A percentile compares a stretch with the other conserved stretches of the same genome.
phyloP scores from a whole-genome alignment of 371 early-diverging fungal genomes.

The Mucor lusitanicus region DNA sequence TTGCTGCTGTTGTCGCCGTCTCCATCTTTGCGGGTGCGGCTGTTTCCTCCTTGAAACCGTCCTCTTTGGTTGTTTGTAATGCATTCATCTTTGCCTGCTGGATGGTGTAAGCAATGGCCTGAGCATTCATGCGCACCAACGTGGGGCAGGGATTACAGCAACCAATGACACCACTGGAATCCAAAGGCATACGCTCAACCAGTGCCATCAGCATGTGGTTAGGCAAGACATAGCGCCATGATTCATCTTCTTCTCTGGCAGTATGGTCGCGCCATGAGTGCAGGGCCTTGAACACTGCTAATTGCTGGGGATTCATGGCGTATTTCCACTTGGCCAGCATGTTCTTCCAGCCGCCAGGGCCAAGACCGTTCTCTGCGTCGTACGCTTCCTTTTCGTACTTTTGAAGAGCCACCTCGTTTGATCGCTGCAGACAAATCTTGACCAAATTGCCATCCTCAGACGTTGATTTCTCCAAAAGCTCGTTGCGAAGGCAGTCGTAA shows the following conservation, averaged over 20 bases:
- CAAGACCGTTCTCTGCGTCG: slow-evolving; percentile 73
- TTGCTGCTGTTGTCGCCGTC: slow-evolving; percentile 7
- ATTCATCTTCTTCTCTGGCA: slow-evolving; percentile 94
- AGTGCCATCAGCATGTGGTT: slow-evolving; percentile 84
- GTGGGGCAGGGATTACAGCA: slow-evolving; percentile 88
- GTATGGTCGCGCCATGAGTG: slow-evolving; percentile 92
- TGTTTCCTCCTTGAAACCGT: slow-evolving; percentile 15
- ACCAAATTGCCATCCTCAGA: slow-evolving; percentile 65
- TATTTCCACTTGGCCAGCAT: slow-evolving; percentile 67
- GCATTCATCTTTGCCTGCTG: slow-evolving; percentile 49
- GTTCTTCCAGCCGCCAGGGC: slow-evolving; percentile 77
- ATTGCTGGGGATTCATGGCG: slow-evolving; percentile 59
- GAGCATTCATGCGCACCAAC: slow-evolving; percentile 79
- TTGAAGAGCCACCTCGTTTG: slow-evolving; percentile 66
- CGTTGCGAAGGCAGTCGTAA: slow-evolving; percentile 89
- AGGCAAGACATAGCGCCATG: slow-evolving; percentile 86
- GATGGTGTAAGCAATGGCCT: slow-evolving; percentile 75
- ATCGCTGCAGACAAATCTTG: slow-evolving; percentile 67
- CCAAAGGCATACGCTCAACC: slow-evolving; percentile 79
- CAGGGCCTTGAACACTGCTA: slow-evolving; percentile 83
- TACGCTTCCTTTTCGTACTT: slow-evolving; percentile 80
- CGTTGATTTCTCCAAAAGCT: slow-evolving; percentile 62
- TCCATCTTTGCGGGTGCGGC: slow-evolving; percentile 15
- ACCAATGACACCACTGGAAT: slow-evolving; percentile 68
- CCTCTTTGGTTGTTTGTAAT: slow-evolving; percentile 17